Percentiles rank a stretch among this genome's conserved stretches.
phyloP scores from a whole-genome alignment of 176 grass and related monocot genomes.

The Oryza coarctata region DNA sequence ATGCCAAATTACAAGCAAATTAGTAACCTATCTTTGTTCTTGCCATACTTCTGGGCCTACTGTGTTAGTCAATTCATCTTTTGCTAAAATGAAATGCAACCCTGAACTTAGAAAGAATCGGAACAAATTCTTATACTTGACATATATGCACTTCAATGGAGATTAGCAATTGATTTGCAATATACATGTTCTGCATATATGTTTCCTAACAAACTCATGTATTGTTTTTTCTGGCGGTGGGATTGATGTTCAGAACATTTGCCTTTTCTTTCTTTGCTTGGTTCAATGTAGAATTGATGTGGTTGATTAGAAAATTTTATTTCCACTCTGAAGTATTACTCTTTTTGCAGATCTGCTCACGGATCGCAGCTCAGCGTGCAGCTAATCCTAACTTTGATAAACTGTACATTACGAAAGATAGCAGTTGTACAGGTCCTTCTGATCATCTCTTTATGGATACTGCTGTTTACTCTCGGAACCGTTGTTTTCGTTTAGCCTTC shows the following conservation, averaged over 20 bases:
- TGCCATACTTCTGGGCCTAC: not conserved
- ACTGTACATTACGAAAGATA: slow-evolving; percentile 76
- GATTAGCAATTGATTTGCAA: not conserved
- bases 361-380: slow-evolving; percentile 54
- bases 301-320: not conserved
- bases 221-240: not conserved
- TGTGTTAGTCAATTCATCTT: slow-evolving; percentile 2
- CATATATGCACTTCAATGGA: not conserved
- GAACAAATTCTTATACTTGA: not conserved
- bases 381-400: slow-evolving; percentile 53
- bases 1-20: not conserved
- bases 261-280: not conserved
- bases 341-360: slow-evolving; percentile 63
- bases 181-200: not conserved
- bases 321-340: slow-evolving; percentile 26
- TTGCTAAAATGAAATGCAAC: not conserved
- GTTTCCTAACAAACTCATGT: not conserved
- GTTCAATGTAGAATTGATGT: not conserved
- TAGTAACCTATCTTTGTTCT: not conserved
- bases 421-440: slow-evolving; percentile 31
- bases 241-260: not conserved
- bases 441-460: slow-evolving; percentile 75
- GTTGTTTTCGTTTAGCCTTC: slow-evolving; percentile 86
- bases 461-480: slow-evolving; percentile 90
- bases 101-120: not conserved